Percentiles rank a stretch among this genome's conserved stretches.
These are phyloP conservation scores for Trypanosoma avium DNA, from an alignment of 208 protist species.

Conservation along the genomic window DNA sequence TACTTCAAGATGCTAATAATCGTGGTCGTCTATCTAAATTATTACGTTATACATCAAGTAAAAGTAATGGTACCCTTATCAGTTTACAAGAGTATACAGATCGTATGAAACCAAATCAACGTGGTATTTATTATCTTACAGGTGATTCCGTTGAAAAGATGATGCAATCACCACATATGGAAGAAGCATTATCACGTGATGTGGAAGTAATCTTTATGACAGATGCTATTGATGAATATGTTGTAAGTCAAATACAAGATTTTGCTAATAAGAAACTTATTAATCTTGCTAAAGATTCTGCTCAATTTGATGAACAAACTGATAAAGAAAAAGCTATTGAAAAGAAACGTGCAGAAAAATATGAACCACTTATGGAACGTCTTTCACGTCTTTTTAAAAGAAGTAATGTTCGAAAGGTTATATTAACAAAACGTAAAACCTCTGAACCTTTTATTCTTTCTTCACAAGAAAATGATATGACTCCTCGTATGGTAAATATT, in stretches of 20 bases:
- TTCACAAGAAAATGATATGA: constrained; percentile 91
- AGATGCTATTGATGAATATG: constrained; percentile 99
- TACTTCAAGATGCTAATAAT: constrained; percentile 97
- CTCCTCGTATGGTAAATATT: constrained; percentile 97
- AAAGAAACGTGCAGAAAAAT: constrained; percentile 92
- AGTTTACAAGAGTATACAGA: constrained; percentile 92
- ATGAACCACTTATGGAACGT: constrained; percentile 77
- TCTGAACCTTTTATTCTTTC: constrained; percentile 95
- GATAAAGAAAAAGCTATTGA: constrained; percentile 90
- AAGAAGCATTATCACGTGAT: constrained; percentile 78
- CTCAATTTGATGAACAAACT: constrained; percentile 91
- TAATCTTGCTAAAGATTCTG: constrained; percentile 96
- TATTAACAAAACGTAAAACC: constrained; percentile 92
- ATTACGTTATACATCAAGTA: constrained; percentile 93
- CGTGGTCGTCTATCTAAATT: constrained; percentile 95
- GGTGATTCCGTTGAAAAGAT: constrained; percentile 81
- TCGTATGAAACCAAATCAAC: constrained; percentile 95
- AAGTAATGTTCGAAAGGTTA: constrained; percentile 84
- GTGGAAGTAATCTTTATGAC: constrained; percentile 95
- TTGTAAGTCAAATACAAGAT: constrained; percentile 91
- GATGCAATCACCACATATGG: constrained; percentile 77
- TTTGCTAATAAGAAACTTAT: constrained; percentile 96
- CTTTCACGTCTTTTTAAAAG: constrained; percentile 80
- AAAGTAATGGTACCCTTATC: constrained; percentile 67
- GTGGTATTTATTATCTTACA: constrained; percentile 93